Evolutionary conservation across 495 filamentous ascomycete species (phyloP), one percentile per base, ranked within the genome.

Genomic region (Penicillium steckii): DNA sequence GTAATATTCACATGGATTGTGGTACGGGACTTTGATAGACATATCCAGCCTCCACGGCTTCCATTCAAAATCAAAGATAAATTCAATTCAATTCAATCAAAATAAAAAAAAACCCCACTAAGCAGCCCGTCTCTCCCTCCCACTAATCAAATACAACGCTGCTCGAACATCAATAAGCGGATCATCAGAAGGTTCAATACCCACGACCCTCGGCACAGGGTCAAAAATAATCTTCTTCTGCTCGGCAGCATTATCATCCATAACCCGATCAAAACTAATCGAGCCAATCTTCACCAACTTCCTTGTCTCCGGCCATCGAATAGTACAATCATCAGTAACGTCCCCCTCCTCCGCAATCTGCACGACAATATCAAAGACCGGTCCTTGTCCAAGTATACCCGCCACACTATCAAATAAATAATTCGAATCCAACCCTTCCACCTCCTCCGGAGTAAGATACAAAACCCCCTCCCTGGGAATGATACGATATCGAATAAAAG

Each of bases 121-220:
- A 41, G 38, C 38, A 41, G 38, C 38, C 5, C 38, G 38, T 13
- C 38, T 21, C 38, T 41, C 38, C 38, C 13, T 21, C 18, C 38
- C 38, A 41, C 38, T 41, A 23, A 41, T 41, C 38, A 41, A 41
- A 23, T 41, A 41, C 18, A 41, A 21, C 7, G 38, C 38, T 22
- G 38, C 38, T 7, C 38, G 38, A 8, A 41, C 38, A 41, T 41
- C 38, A 41, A 41, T 23, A 41, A 41, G 38, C 38, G 38, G 38
- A 24, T 41, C 38, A 41, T 41, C 38, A 2, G 38, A 41, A 41
- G 38, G 18, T 19, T 41, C 38, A 41, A 41, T n/a, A 21, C 38
- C 38, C 18, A 22, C 17, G 1, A 41, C 38, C 23, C 38, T 7
- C 1, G 38, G 38, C 38, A 41, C 38, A 23, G 38, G 38, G 23